Evolutionary conservation across 2,329 filamentous ascomycete genomes (phyloP).

Genomic region (Cryphonectria carpinicola): DNA sequence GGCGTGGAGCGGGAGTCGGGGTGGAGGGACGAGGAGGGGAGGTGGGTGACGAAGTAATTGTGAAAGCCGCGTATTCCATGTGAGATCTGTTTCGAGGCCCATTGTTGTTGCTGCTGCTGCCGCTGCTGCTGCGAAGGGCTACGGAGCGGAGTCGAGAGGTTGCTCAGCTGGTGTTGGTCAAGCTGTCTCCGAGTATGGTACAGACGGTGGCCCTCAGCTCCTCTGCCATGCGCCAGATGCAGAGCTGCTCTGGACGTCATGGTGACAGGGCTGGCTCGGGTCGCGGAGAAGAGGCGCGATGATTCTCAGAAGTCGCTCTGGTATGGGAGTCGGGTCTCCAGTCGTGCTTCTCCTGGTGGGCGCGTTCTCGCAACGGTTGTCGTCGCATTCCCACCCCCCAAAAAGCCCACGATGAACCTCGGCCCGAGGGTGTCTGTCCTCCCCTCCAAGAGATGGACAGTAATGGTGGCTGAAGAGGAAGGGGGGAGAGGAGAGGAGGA

Average conservation of each 20-base stretch:
- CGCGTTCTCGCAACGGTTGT: constrained; percentile 16
- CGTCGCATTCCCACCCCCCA: constrained; percentile 9
- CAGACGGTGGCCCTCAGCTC: constrained; percentile 14
- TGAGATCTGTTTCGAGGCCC: constrained; percentile 9
- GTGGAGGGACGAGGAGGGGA: constrained; percentile 90
- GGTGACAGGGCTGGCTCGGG: constrained; percentile 1
- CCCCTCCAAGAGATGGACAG: constrained; percentile 6
- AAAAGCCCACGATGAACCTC: background rate
- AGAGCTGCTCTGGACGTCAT: constrained; percentile 17
- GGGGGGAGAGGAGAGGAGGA: constrained; percentile 3
- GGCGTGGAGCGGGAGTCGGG: constrained; percentile 72
- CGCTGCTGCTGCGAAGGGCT: constrained; percentile 15
- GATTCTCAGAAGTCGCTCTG: constrained; percentile 36
- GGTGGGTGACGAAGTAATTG: constrained; percentile 95
- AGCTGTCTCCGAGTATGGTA: constrained; percentile 22
- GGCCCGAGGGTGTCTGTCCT: constrained; percentile 9
- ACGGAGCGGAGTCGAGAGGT: background rate
- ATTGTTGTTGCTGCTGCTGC: constrained; percentile 5
- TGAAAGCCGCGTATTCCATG: constrained; percentile 66
- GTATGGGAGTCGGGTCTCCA: constrained; percentile 25
- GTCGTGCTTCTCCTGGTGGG: constrained; percentile 1
- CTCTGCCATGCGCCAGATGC: constrained; percentile 12
- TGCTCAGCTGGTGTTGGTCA: background rate
- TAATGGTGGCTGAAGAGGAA: constrained; percentile 4
- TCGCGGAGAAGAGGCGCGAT: constrained; percentile 35